Evolutionary conservation across 768 basidiomycete species (phyloP).

Genomic region (Cantharellus cinnabarinus): DNA sequence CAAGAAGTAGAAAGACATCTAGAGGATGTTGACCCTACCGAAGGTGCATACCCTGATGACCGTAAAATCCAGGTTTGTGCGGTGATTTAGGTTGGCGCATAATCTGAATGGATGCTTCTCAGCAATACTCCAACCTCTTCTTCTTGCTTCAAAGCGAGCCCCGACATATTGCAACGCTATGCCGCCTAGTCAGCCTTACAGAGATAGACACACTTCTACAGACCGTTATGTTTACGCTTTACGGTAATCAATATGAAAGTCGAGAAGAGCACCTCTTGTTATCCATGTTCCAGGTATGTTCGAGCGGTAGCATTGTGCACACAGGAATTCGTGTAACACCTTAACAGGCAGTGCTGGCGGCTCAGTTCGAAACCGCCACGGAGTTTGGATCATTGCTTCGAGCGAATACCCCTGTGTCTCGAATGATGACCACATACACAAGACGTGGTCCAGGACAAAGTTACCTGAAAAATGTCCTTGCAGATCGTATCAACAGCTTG

Average conservation of each 20-base stretch:
- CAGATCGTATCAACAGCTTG: conserved; percentile 93
- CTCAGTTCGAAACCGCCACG: conserved; percentile 97
- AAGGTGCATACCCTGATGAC: conserved; percentile 87
- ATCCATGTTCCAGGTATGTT: conserved; percentile 71
- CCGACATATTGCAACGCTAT: conserved; percentile 87
- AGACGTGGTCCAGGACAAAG: conserved; percentile 96
- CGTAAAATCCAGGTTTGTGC: conserved; percentile 35
- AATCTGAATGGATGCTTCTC: conserved; percentile 11
- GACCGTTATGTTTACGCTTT: conserved; percentile 99
- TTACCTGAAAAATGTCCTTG: conserved; percentile 91
- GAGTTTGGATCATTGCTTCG: conserved; percentile 97
- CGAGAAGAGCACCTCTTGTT: conserved; percentile 94
- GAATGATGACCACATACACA: conserved; percentile 99
- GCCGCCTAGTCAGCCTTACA: conserved; percentile 83
- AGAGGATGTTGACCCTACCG: conserved; percentile 85
- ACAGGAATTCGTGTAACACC: background rate
- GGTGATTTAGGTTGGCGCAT: background rate
- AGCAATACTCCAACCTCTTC: conserved; percentile 97
- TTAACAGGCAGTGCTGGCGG: conserved; percentile 77
- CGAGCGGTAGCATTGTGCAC: background rate
- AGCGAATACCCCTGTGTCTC: conserved; percentile 95
- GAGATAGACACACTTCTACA: conserved; percentile 98
- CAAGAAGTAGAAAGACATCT: conserved; percentile 86
- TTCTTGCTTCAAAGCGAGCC: conserved; percentile 97
- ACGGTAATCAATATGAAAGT: conserved; percentile 97